Percentiles rank a stretch among this genome's conserved stretches.
phyloP scores from a whole-genome alignment of 345 rosid genomes.

The Nasturtium officinale region DNA sequence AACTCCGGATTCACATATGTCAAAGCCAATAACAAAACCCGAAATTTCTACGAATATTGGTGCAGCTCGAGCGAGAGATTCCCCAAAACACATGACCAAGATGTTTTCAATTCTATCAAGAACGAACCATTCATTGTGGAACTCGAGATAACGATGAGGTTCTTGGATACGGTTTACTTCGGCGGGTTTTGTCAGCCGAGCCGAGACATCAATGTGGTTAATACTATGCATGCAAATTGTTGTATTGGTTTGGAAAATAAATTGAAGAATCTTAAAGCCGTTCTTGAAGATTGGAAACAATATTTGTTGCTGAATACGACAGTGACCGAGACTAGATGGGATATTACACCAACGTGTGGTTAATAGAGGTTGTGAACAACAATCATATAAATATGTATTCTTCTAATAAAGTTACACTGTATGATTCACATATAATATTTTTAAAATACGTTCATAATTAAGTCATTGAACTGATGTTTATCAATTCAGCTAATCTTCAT shows the following conservation, averaged over 20 bases:
- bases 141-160: slow-evolving; percentile 46
- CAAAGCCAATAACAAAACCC: slow-evolving; percentile 49
- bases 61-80: slow-evolving; percentile 43
- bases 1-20: slow-evolving; percentile 71
- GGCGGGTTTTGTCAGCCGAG: slow-evolving; percentile 68
- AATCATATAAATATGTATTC: not conserved
- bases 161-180: slow-evolving; percentile 59
- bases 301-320: slow-evolving; percentile 39
- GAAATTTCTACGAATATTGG: slow-evolving; percentile 63
- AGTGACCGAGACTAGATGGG: slow-evolving; percentile 24
- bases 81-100: slow-evolving; percentile 66
- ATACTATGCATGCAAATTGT: slow-evolving; percentile 81
- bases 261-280: slow-evolving; percentile 49
- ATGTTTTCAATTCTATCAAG: slow-evolving; percentile 67
- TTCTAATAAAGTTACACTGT: not conserved
- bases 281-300: slow-evolving; percentile 60
- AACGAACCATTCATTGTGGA: slow-evolving; percentile 31
- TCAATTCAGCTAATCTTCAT: too few relatives aligned
- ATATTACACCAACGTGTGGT: slow-evolving; percentile 24
- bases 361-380: not conserved
- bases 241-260: slow-evolving; percentile 61
- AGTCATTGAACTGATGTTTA: too few relatives aligned
- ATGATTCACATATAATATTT: not conserved
- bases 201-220: slow-evolving; percentile 52
- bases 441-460: too few relatives aligned